phyloP scores from a whole-genome alignment of 192 early-diverging fungal genomes.

The Funneliformis geosporum region DNA sequence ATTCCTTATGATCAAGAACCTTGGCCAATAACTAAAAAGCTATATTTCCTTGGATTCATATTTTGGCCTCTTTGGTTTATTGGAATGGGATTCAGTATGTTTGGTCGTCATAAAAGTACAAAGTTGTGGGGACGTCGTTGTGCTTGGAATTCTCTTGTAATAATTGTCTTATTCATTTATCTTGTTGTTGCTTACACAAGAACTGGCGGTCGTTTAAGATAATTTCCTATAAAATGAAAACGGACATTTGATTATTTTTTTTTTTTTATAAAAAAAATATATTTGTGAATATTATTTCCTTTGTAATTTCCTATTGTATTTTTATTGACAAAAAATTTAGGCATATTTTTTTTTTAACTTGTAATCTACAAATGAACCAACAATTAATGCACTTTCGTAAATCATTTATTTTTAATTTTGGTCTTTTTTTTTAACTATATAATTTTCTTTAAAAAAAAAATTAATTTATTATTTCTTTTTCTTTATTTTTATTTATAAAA shows the following conservation, averaged over 20 bases:
- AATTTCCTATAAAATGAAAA: background rate
- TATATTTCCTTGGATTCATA: constrained; percentile 25
- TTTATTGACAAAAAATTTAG: too few species aligned
- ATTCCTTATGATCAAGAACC: background rate
- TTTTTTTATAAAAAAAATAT: too few species aligned
- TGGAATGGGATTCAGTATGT: constrained; percentile 29
- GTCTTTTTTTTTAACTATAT: too few species aligned
- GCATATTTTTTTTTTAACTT: too few species aligned
- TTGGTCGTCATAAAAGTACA: background rate
- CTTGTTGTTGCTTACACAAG: constrained; percentile 23
- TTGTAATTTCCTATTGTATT: too few species aligned
- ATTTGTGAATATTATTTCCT: too few species aligned
- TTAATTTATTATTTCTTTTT: too few species aligned
- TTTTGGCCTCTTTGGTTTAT: constrained; percentile 34
- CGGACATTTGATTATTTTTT: background rate
- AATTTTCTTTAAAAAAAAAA: too few species aligned
- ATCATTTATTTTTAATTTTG: too few species aligned
- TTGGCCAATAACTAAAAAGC: constrained; percentile 30
- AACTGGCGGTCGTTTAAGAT: constrained; percentile 13
- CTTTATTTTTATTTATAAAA: background rate
- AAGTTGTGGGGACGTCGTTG: constrained; percentile 27
- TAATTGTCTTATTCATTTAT: constrained; percentile 11
- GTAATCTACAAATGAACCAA: too few species aligned
- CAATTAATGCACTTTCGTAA: too few species aligned
- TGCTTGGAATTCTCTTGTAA: constrained; percentile 20